Base-by-base conservation (phyloP, 805 yeast genomes). In the Barnettozyma californica region DNA sequence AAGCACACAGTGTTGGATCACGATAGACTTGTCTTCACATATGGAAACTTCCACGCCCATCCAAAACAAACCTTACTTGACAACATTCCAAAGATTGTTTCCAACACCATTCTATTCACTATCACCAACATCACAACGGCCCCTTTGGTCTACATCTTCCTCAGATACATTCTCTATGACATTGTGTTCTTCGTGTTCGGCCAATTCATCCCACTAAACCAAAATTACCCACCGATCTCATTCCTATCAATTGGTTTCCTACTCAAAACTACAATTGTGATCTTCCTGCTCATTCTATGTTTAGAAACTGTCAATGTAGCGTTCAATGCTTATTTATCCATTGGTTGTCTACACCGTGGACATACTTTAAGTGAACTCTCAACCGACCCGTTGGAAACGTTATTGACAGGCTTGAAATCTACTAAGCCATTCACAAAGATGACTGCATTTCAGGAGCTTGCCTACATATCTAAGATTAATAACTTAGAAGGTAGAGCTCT, bases 401-500 rank as follows among this genome's bases (percentile, higher is more conserved):
- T 86, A 35, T 62, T 85, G 11, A 72, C 82, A 3, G 92, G 92
- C 0, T 69, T 86, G 51, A 73, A 75, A 44, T 81, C 82, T 33
- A 62, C 65, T 27, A 72, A 71, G 44, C 71, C 69, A 10, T 70
- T 78, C 47, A 76, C 77, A 1, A 75, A 80, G 50, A 61, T 81
- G 50, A 80, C 89, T 1, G 90, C 92, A 2, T 84, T 80, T 66
- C 92, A 86, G 65, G 94, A 86, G 59, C 68, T 85, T 46, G 84
- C 87, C 1, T 82, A 76, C 56, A 69, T 85, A 42, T 69, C 90
- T 8, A 76, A 81, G 1, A 66, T 79, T 3, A 60, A 69, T 1
- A 74, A 76, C 51, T 53, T 65, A 3, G 73, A 76, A 44, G 67
- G 76, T 45, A 73, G 91, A 61, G 54, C 62, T 26, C 69, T 80